phyloP scores from a whole-genome alignment of 1,139 yeast species.

The Starmera stellimalicola region DNA sequence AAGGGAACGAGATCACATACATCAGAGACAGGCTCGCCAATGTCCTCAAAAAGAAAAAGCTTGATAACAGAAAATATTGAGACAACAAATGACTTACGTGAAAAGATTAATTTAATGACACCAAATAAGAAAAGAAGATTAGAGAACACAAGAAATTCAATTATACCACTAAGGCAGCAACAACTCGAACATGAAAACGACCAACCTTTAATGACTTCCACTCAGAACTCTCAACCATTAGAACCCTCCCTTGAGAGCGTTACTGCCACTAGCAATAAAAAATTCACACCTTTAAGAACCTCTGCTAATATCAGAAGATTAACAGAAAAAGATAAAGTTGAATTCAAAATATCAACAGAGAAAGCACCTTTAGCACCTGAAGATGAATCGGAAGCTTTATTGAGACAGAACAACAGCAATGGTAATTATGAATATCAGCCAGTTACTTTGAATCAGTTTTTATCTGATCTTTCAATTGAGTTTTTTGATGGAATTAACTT shows the following conservation, averaged over 20 bases:
- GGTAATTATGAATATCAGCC: conserved; percentile 17
- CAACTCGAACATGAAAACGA: background rate
- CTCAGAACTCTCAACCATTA: conserved; percentile 4
- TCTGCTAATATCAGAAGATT: conserved; percentile 9
- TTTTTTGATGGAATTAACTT: conserved; percentile 44
- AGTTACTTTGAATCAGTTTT: conserved; percentile 33
- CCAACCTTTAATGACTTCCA: background rate
- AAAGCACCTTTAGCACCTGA: conserved; percentile 15
- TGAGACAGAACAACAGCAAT: conserved; percentile 4
- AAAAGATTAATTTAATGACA: conserved; percentile 15
- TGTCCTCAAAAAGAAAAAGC: conserved; percentile 15
- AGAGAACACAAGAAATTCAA: conserved; percentile 1
- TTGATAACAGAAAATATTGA: conserved; percentile 5
- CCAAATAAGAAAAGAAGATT: conserved; percentile 18
- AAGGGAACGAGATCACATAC: conserved; percentile 17
- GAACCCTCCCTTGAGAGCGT: no score
- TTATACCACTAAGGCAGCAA: conserved; percentile 1
- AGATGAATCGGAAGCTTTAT: conserved; percentile 9
- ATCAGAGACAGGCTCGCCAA: conserved; percentile 19
- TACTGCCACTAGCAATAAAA: conserved; percentile 8
- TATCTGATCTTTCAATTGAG: conserved; percentile 38
- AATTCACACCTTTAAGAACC: conserved; percentile 17
- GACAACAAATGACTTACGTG: conserved; percentile 11
- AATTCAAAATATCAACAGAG: conserved; percentile 8
- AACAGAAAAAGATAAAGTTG: conserved; percentile 10